Base-by-base conservation (phyloP, 345 rosid species). In the Ceriops tagal region DNA sequence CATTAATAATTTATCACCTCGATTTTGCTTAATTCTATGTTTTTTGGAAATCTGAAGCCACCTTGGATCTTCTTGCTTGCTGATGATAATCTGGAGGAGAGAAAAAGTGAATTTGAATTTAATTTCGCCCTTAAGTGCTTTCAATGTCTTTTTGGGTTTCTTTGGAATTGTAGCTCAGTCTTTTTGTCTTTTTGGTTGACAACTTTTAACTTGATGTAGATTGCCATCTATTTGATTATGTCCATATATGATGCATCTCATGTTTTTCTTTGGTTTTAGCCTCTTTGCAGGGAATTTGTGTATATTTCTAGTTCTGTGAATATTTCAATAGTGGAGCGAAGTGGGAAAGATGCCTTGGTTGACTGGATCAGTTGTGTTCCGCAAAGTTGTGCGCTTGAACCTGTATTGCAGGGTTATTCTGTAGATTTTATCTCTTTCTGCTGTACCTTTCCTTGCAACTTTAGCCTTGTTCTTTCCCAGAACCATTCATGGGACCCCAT, bases 331-430 rank as follows among this genome's bases (percentile, higher is more conserved):
- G 19, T 57, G 51, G 73, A 70, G 62, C 24, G 59, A 60, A 71
- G 69, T 60, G 72, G 78, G 13, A 88, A 89, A 68, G 58, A 92
- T 92, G 98, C 83, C 78, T 81, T 87, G 90, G 96, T 82, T 77
- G 64, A 79, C 83, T 77, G 75, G 53, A 35, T 80, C 80, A 37
- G 80, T 86, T 79, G 81, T 83, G 62, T 78, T 76, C 67, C 84
- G 86, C 64, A 88, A 81, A 80, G 87, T 84, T 64, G 74, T 82
- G 72, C 70, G 71, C 69, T 75, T 86, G 86, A 90, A 88, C 79
- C 81, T 92, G 7, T 86, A 88, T 76, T 92, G 96, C 84, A 87
- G 90, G 78, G 95, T 92, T 75, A 92, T 92, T 84, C 89, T 90
- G 72, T 92, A 87, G 80, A 70, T 63, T 24, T 21, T 26, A 27